Percentiles rank a stretch among this genome's conserved stretches.
Evolutionary conservation across 208 protist genomes (phyloP).

Genomic region (Acanthamoeba rhysodes): DNA sequence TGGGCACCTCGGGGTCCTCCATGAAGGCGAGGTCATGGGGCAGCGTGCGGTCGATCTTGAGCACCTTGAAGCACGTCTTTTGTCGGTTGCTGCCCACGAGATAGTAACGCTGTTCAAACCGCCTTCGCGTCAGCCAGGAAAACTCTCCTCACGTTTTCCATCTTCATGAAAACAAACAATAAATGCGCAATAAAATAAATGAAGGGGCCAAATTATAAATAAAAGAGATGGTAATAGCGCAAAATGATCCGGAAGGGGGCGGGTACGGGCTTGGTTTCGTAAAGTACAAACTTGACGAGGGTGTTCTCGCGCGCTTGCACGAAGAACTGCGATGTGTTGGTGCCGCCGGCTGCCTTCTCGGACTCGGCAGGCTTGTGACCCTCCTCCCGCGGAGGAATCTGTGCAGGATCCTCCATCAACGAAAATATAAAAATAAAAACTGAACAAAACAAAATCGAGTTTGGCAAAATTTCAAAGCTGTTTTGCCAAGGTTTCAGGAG

Average conservation of each 20-base stretch:
- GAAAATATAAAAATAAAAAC: too few relatives aligned
- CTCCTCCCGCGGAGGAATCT: not conserved
- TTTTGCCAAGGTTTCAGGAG: too few relatives aligned
- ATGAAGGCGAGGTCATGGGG: conserved; percentile 78
- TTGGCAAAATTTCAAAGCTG: too few relatives aligned
- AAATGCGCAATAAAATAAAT: too few relatives aligned
- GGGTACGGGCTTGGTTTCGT: conserved; percentile 36
- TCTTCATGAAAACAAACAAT: not conserved
- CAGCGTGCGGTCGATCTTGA: conserved; percentile 87
- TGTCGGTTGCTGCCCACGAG: conserved; percentile 82
- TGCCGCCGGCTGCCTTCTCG: not conserved
- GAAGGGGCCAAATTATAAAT: too few relatives aligned
- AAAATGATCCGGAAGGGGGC: not conserved
- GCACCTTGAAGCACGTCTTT: conserved; percentile 80
- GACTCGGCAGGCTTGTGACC: not conserved
- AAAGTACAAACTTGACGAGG: conserved; percentile 68
- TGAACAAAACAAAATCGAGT: too few relatives aligned
- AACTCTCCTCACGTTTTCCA: too few relatives aligned
- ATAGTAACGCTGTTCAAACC: conserved; percentile 78
- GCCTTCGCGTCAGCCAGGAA: not conserved
- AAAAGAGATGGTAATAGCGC: too few relatives aligned
- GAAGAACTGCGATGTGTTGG: not conserved
- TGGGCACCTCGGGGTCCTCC: conserved; percentile 80
- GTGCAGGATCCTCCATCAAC: not conserved
- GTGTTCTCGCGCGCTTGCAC: conserved; percentile 26